Base-by-base conservation (phyloP, 2,329 filamentous ascomycete species). In the Trichophyton mentagrophytes region DNA sequence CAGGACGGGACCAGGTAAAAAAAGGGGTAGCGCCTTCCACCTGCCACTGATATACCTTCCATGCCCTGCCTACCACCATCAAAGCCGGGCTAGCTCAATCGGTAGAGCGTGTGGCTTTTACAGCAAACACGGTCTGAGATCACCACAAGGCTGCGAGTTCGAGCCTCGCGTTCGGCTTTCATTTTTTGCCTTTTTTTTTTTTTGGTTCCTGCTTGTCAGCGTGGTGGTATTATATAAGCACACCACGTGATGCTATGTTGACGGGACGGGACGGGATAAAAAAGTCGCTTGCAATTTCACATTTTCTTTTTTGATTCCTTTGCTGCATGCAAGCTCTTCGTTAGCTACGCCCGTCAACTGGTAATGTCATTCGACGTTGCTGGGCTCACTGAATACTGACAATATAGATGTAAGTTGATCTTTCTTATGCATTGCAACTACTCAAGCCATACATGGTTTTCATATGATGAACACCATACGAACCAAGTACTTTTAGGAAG, bases 61-160 rank as follows among this genome's bases (percentile, higher is more conserved):
- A 9, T 17, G 27, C n/a, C 6, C 27, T 36, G 25, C 51, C 51
- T 36, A 55, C 27, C 51, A 55, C 30, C 51, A 55, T 38, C 56
- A 25, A 38, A 60, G 59, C 59, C 59, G 36, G 61, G 61, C 59
- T 84, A 84, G 81, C 81, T 84, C 81, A 84, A 83, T 84, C 80
- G 80, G 81, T 85, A 86, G 83, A 86, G 82, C 83, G 82, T 85
- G 79, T 84, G 83, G 51, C 51, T 55, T 55, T 55, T 55, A 55
- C 51, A 55, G 51, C 33, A 58, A 42, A 55, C 51, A 55, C 51
- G 51, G 27, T 55, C 51, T 55, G 51, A 55, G 33, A 38, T 38
- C 38, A 61, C 60, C 72, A 71, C 70, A 72, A 71, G 68, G 69
- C 66, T 73, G 72, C 69, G 72, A 71, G 72, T 73, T 74, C 72